phyloP scores from a whole-genome alignment of 352 stramenopile genomes.

The Phytophthora megakarya region DNA sequence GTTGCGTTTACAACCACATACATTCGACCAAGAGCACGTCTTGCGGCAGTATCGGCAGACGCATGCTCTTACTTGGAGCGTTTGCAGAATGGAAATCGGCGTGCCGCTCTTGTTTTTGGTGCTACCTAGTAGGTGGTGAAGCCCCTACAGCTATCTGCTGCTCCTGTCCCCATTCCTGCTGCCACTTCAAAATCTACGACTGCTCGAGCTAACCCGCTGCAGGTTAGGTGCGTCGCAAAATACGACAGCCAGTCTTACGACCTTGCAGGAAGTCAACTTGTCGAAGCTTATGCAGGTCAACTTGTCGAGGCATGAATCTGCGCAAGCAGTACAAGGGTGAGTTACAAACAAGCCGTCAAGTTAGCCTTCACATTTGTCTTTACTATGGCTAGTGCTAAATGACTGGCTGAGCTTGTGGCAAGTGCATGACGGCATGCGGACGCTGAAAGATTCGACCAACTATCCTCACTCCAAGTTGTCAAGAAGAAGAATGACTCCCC shows the following conservation, averaged over 20 bases:
- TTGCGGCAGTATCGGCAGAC: no score
- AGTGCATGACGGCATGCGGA: conserved; percentile 74
- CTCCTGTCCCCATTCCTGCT: conserved; percentile 25
- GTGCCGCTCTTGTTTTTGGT: conserved; percentile 93
- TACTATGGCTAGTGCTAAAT: conserved; percentile 95
- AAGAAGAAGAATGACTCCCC: no score
- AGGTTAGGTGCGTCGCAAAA: conserved; percentile 94
- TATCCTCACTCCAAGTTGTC: no score
- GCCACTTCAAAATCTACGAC: conserved; percentile 26
- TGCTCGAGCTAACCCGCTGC: conserved; percentile 48
- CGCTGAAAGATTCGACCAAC: conserved; percentile 77
- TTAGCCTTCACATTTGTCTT: conserved; percentile 99
- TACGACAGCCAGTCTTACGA: conserved; percentile 97
- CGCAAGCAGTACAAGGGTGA: conserved; percentile 95
- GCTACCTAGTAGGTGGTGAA: conserved; percentile 75
- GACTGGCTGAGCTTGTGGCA: conserved; percentile 93
- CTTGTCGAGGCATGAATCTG: conserved; percentile 96
- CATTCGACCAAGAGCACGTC: no score
- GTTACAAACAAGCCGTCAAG: conserved; percentile 99
- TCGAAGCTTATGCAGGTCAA: conserved; percentile 97
- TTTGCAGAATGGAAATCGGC: conserved; percentile 96
- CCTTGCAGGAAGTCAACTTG: conserved; percentile 99
- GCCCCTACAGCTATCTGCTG: conserved; percentile 17
- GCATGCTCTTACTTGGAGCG: no score
- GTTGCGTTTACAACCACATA: no score